phyloP scores from a whole-genome alignment of 768 basidiomycete species.

The Tricholoma sp. region DNA sequence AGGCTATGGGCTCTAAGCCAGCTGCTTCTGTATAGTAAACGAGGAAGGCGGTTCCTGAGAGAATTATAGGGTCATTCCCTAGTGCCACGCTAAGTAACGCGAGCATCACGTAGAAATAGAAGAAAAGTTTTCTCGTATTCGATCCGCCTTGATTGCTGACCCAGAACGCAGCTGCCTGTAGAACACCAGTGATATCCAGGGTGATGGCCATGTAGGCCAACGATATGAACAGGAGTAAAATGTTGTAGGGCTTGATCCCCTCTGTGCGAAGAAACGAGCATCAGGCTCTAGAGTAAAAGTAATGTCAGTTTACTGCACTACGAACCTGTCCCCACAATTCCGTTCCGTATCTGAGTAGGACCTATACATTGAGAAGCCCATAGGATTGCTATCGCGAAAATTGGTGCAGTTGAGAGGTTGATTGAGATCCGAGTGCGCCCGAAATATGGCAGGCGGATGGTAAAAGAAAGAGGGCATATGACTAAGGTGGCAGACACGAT shows the following conservation, averaged over 20 bases:
- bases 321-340: constrained; percentile 55
- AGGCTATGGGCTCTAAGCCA: constrained; percentile 50
- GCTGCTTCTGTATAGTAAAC: constrained; percentile 81
- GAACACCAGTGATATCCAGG: constrained; percentile 82
- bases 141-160: constrained; percentile 78
- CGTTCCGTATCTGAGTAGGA: constrained; percentile 52
- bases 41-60: constrained; percentile 88
- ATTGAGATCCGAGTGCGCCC: constrained; percentile 18
- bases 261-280: constrained; percentile 26
- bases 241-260: constrained; percentile 86
- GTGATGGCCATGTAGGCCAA: constrained; percentile 93
- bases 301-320: constrained; percentile 10
- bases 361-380: constrained; percentile 47
- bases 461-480: constrained; percentile 33
- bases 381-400: constrained; percentile 41
- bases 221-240: constrained; percentile 89
- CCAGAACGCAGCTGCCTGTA: constrained; percentile 86
- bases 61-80: constrained; percentile 92
- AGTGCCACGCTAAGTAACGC: constrained; percentile 71
- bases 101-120: constrained; percentile 84
- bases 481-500: constrained; percentile 44
- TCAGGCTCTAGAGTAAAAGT: neutral
- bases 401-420: constrained; percentile 41
- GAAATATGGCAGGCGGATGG: constrained; percentile 21
- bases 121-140: constrained; percentile 68